These are phyloP conservation scores for Tardiomyces digboiensis DNA, from an alignment of 1,139 yeast genomes.

Conservation along the genomic window DNA sequence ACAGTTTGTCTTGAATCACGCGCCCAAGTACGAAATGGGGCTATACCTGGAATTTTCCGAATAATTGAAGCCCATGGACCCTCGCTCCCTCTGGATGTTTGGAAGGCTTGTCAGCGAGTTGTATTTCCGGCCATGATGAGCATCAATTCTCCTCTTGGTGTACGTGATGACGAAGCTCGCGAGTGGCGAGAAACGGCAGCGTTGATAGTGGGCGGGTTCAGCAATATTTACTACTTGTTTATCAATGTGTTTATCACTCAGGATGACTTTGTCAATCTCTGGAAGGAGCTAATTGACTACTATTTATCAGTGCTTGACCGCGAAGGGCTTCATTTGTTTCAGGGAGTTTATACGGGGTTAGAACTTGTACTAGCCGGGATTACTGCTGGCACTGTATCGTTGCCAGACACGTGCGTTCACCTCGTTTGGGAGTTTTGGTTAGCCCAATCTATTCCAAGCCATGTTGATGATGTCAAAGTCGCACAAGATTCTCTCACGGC, in stretches of 20 bases:
- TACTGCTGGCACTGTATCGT: not conserved
- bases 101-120: constrained; percentile 28
- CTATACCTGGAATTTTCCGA: constrained; percentile 79
- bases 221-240: constrained; percentile 40
- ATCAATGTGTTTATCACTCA: constrained; percentile 26
- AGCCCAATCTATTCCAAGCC: constrained; percentile 31
- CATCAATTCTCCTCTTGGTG: constrained; percentile 15
- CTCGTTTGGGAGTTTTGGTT: constrained; percentile 52
- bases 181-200: constrained; percentile 51
- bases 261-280: constrained; percentile 25
- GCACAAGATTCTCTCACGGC: constrained; percentile 21
- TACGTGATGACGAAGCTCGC: constrained; percentile 13
- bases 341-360: constrained; percentile 43
- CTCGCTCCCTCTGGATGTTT: constrained; percentile 32
- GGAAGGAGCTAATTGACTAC: constrained; percentile 45
- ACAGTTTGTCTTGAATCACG: constrained; percentile 53
- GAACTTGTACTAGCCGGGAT: constrained; percentile 28
- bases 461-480: constrained; percentile 13
- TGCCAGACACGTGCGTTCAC: constrained; percentile 10
- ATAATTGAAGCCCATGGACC: constrained; percentile 72
- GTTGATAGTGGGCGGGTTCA: constrained; percentile 50
- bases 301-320: constrained; percentile 32
- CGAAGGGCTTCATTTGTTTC: constrained; percentile 39
- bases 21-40: constrained; percentile 80
- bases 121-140: constrained; percentile 27